Evolutionary conservation across 345 rosid species (phyloP), one percentile per base, ranked within the genome.

Genomic region (Acer negundo): DNA sequence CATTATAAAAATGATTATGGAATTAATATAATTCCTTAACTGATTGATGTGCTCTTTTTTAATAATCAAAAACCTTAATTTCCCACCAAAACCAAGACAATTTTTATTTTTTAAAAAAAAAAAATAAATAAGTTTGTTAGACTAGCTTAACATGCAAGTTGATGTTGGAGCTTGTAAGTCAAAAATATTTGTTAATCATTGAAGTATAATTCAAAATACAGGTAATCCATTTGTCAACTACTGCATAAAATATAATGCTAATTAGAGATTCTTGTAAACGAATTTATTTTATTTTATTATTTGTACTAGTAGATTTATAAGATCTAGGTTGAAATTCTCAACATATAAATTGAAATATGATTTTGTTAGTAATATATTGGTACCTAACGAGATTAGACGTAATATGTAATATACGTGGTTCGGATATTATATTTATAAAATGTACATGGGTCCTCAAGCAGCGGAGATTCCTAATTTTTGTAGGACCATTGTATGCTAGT

Each of bases 81-180:
- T 17, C 42, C 68, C 61, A 35, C 70, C 49, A 53, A 42, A 79
- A 23, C 64, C 11, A 51, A 40, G 64, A 28, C 31, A 44, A 35
- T 35, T 4, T 35, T 4, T 28, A 28, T 28, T 24, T 24, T 24
- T 28, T 4, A 35, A 4, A 35, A 4, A 35, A 4, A 35, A 35
- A 0, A 40, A 4, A 12, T 55, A 24, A 2, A 1, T 1, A 10
- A 64, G 44, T 17, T 23, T 24, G 44, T 72, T 38, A 42, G 59
- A 46, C 69, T 44, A 26, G 62, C 31, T 74, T 63, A 55, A 70
- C 72, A 42, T 62, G 72, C 53, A 69, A 69, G 72, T 53, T 69
- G 72, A 44, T 56, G 38, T 40, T 42, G 15, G 4, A 63, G 16
- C 16, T 44, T 75, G 24, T 2, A 73, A 73, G 68, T 75, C 22